Evolutionary conservation across 2,329 filamentous ascomycete species (phyloP), one percentile per base, ranked within the genome.

Genomic region (Pestalotiopsis sp.): DNA sequence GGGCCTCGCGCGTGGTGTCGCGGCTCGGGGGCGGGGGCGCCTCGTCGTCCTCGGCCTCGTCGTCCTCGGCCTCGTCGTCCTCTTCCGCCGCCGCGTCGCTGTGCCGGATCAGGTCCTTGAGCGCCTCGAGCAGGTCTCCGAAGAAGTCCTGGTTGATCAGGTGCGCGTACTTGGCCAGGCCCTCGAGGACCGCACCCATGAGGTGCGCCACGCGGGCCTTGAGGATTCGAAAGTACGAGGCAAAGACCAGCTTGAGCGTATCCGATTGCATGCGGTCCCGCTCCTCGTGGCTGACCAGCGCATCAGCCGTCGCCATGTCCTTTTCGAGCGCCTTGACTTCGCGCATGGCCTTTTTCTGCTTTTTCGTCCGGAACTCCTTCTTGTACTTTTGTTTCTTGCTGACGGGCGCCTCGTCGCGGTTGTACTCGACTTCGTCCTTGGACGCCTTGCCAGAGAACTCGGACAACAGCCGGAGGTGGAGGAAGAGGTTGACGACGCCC

Each of bases 121-220:
- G 85, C 0, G 94, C 95, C 81, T 98, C 96, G 12, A 99, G 88
- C 38, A 99, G 86, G 77, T 99, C 96, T 36, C 95, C 96, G 75
- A 99, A 99, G 84, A 99, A 98, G 78, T 99, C 94, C 77, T 99
- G 94, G 82, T 99, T 99, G 86, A 99, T 99, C 69, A 99, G 87
- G 78, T 98, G 96, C 3, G 95, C 91, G 78, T 97, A 99, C 77
- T 94, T 94, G 64, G 95, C 95, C 25, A 99, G 84, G 36, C 96
- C 96, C 83, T 98, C 96, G 4, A 99, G 87, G 0, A 98, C 95
- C 14, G 95, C 95, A n/a, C 96, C 96, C 93, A 98, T 98, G 20
- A 99, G 88, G 73, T 92, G 90, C 14, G 93, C 91, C 27, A 90
- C 87, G 31, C 94, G 90, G 66, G 90, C 86, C 83, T 98, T 98